Evolutionary conservation across 2,329 filamentous ascomycete genomes (phyloP), one percentile per base, ranked within the genome.

Genomic region (Aureobasidium namibiae): DNA sequence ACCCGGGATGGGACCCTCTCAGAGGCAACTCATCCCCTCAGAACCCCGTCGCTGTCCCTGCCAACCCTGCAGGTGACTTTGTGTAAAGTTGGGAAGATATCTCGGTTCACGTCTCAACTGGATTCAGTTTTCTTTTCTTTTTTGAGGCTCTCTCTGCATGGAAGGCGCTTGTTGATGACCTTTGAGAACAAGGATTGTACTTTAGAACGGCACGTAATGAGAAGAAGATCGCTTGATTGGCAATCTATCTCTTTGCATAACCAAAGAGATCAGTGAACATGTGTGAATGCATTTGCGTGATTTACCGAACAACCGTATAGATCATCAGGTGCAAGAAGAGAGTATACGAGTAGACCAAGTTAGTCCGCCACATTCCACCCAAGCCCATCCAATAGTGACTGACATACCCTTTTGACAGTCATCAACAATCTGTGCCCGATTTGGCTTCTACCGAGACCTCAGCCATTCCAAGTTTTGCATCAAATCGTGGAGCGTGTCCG

Each of bases 1-100:
- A 26, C 18, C n/a, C n/a, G n/a, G n/a, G n/a, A n/a, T n/a, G n/a
- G n/a, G n/a, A n/a, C n/a, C n/a, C 45, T 52, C 38, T 58, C 14
- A 42, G 52, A 31, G 59, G 34, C 18, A 49, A 60, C 36, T 36
- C 59, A 10, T 33, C 59, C 10, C 41, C 53, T 46, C 31, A n/a
- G 1, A 29, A 24, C 4, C 29, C 34, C 38, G 45, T 13, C 6
- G 9, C 21, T 36, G 39, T 14, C 18, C 7, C 52, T 45, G 39
- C 13, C 23, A 1, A n/a, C 21, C 21, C 39, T 26, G 9, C 39
- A 16, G 52, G 39, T 4, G 34, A 34, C 29, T 56, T 56, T 44
- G 52, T 56, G 39, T 56, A 56, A 26, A 54, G n/a, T 16, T 21
- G 21, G 21, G 2, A 9, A 21, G n/a, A n/a, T n/a, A n/a, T n/a